phyloP scores from a whole-genome alignment of 768 basidiomycete species.

The Hypholoma sublateritium region DNA sequence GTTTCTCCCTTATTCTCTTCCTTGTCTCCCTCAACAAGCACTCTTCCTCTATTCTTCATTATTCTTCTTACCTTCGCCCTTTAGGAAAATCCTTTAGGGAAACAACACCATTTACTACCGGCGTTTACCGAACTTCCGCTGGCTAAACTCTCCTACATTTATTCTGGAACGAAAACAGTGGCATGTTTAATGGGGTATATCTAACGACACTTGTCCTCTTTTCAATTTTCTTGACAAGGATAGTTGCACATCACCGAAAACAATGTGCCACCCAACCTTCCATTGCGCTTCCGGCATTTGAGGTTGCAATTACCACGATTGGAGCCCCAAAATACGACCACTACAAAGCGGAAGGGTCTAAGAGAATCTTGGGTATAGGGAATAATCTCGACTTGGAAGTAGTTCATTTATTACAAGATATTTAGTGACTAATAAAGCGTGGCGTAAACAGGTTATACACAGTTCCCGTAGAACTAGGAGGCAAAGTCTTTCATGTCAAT shows the following conservation, averaged over 20 bases:
- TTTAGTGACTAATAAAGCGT: background rate
- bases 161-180: background rate
- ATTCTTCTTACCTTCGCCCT: too few species aligned
- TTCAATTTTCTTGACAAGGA: too few species aligned
- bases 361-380: conserved; percentile 27
- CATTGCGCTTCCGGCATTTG: background rate
- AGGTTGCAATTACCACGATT: conserved; percentile 11
- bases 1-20: too few species aligned
- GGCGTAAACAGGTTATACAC: conserved; percentile 28
- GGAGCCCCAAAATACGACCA: conserved; percentile 12
- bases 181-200: background rate
- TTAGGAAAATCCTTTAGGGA: too few species aligned
- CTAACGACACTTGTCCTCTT: background rate
- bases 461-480: conserved; percentile 34
- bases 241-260: too few species aligned
- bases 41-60: too few species aligned
- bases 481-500: conserved; percentile 28
- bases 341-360: conserved; percentile 8
- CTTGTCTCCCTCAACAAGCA: too few species aligned
- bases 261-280: background rate
- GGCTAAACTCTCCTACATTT: background rate
- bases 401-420: background rate
- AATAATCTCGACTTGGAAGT: conserved; percentile 36
- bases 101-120: background rate
- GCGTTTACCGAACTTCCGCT: background rate